Conservation (phyloP, 352 stramenopile species). For the Globisporangium spinosum region DNA sequence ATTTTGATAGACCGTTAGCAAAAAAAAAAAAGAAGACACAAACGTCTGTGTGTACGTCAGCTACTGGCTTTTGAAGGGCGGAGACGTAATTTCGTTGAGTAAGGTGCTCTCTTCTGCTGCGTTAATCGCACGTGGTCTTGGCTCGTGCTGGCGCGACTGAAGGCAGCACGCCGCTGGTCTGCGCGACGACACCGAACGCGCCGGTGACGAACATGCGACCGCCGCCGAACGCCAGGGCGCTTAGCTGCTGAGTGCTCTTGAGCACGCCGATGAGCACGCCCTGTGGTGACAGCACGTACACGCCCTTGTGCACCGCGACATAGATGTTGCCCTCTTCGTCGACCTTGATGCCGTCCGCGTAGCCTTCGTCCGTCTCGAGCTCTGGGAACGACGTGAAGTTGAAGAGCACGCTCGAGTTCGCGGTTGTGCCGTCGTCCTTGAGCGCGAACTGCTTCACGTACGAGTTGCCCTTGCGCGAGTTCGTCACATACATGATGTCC, state of each 20-base stretch:
- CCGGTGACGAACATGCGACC: constrained; percentile 76
- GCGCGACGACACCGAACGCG: constrained; percentile 62
- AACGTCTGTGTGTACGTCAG: constrained; percentile 5
- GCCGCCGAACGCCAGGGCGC: constrained; percentile 57
- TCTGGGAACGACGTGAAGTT: constrained; percentile 73
- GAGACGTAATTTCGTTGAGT: neutral
- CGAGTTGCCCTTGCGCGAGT: constrained; percentile 71
- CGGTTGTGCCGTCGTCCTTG: constrained; percentile 44
- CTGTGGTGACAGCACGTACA: constrained; percentile 63
- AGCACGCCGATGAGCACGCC: constrained; percentile 54
- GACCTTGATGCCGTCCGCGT: constrained; percentile 70
- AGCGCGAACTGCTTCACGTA: constrained; percentile 76
- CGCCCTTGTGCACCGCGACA: constrained; percentile 65
- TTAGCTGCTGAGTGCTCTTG: constrained; percentile 50
- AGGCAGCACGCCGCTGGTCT: constrained; percentile 39
- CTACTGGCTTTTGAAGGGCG: neutral
- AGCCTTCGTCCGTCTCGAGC: constrained; percentile 53
- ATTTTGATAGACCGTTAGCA: neutral
- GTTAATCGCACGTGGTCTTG: constrained; percentile 36
- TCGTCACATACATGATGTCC: constrained; percentile 78
- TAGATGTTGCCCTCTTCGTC: constrained; percentile 75
- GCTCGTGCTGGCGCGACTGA: constrained; percentile 28
- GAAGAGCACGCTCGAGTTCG: constrained; percentile 61
- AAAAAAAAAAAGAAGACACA: constrained; percentile 10
- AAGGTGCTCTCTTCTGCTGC: neutral